Evolutionary conservation across 306 rosid genomes (phyloP), one percentile per base, ranked within the genome.

Genomic region (Casuarina equisetifolia): DNA sequence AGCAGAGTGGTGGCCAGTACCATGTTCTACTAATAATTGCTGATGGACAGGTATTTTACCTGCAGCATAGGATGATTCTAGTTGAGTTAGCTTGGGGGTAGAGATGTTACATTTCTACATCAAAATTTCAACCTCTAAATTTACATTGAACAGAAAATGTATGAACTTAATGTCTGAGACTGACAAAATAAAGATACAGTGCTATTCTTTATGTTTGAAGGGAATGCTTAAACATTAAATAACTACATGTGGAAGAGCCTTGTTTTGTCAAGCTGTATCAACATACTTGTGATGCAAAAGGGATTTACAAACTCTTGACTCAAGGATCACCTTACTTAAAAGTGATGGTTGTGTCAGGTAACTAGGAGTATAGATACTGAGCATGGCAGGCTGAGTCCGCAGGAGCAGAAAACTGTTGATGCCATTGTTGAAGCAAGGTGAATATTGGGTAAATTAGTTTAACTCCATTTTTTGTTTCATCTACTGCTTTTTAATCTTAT

Each of bases 381-480:
- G 43, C 61, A 1, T 53, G 98, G 97, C 55, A 85, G 52, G 85
- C 82, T 91, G 46, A 87, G 99, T 84, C 94, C 97, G 51, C 99
- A 95, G 80, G 99, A 95, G 87, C 92, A 92, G 85, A 92, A 80
- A 79, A 92, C 99, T 35, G 87, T 92, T 50, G 84, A 91, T 75
- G 99, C 97, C 54, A 95, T 95, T 84, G 99, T 92, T 78, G 89
- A 90, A 82, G 97, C 99, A 68, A 95, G 99, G 99, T 91, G 84
- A 82, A 77, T 43, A 69, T 76, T 74, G 35, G 52, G 78, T 64
- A 9, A 25, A 59, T 19, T 40, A 68, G 67, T 39, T 72, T 62
- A 25, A 35, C 70, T 76, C 20, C 7, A 40, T 3, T 40, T 42
- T 44, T 75, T 69, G 4, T 79, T 80, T 52, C 43, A 66, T 50